A percentile compares a stretch with the other conserved stretches of the same genome.
Conservation (phyloP, 768 basidiomycete genomes). For the Agaricus blazei region DNA sequence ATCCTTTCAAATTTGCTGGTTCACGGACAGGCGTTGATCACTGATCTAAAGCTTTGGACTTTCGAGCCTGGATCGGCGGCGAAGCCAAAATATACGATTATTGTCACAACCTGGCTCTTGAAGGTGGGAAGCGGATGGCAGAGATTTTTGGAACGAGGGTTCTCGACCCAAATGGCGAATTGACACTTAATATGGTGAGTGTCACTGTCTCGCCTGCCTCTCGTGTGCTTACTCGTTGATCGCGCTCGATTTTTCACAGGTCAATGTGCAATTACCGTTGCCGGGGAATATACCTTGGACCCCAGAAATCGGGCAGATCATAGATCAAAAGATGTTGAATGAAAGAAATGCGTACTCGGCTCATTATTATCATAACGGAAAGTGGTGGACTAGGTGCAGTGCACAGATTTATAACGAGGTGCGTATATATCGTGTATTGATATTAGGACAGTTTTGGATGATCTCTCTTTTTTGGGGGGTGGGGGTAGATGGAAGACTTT, state of each 20-base stretch:
- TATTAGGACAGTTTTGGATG: neutral
- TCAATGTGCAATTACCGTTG: constrained; percentile 32
- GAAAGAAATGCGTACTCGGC: constrained; percentile 27
- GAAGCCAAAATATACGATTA: constrained; percentile 69
- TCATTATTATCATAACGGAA: constrained; percentile 29
- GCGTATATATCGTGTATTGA: neutral
- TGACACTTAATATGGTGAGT: constrained; percentile 67
- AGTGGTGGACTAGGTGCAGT: constrained; percentile 36
- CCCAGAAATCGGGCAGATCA: constrained; percentile 19
- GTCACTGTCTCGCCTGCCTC: neutral
- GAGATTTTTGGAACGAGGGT: constrained; percentile 55
- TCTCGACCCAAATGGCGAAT: constrained; percentile 50
- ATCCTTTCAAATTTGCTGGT: neutral
- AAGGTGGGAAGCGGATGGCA: constrained; percentile 59
- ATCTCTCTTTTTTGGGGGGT: neutral
- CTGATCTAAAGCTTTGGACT: constrained; percentile 50
- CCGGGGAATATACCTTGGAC: constrained; percentile 17
- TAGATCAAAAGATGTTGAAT: constrained; percentile 24
- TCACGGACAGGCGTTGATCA: too few relatives aligned
- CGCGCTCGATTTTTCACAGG: constrained; percentile 13
- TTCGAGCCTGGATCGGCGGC: constrained; percentile 71
- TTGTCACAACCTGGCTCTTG: constrained; percentile 61
- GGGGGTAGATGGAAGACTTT: constrained; percentile 33
- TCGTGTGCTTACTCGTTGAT: neutral
- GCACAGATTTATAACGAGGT: constrained; percentile 38